Evolutionary conservation across 176 grass and related monocot genomes (phyloP).

Genomic region (Triticum aestivum): IWGSC_CS_RefSeq_v2.1 NC_057801.1:273515756-273516255

Average conservation of each 20-base stretch:
- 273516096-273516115: conserved; percentile 8
- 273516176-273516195: background rate
- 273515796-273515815: conserved; percentile 62
- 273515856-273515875: conserved; percentile 63
- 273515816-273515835: conserved; percentile 71
- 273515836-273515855: conserved; percentile 66
- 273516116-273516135: background rate
- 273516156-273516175: background rate
- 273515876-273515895: conserved; percentile 37
- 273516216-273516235: background rate
- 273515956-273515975: conserved; percentile 41
- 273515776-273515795: conserved; percentile 69
- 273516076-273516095: background rate
- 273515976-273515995: background rate
- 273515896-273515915: conserved; percentile 51
- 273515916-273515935: conserved; percentile 65
- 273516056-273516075: background rate
- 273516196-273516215: conserved; percentile 17
- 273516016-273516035: background rate
- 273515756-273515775: conserved; percentile 45
- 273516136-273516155: background rate
- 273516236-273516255: conserved; percentile 6
- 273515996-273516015: background rate
- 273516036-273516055: background rate
- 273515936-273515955: conserved; percentile 69